These are phyloP conservation scores for Paramecium primaurelia DNA, from an alignment of 73 alveolate genomes.

Conservation along the genomic window DNA sequence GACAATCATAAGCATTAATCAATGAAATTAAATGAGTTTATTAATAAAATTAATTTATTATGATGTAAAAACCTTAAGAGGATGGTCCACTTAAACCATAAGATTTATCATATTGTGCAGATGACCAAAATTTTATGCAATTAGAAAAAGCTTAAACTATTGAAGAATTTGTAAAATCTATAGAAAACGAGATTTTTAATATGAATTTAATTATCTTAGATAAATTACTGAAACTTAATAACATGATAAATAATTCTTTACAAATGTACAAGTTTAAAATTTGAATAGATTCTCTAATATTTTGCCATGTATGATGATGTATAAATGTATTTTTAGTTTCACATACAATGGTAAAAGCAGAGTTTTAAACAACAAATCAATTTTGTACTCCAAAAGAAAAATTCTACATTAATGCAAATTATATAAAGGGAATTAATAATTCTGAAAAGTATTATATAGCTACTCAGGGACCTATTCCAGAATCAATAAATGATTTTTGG, in stretches of 20 bases:
- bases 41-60: neutral
- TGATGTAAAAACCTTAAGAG: conserved; percentile 13
- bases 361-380: neutral
- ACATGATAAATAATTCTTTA: conserved; percentile 48
- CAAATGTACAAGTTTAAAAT: neutral
- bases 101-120: neutral
- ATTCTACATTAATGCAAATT: conserved; percentile 75
- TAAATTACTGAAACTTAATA: conserved; percentile 68
- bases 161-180: neutral
- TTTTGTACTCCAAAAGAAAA: conserved; percentile 15
- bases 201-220: conserved; percentile 65
- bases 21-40: neutral
- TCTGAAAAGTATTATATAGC: neutral
- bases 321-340: neutral
- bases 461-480: neutral
- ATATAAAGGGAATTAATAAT: conserved; percentile 50
- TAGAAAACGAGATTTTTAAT: conserved; percentile 45
- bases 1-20: neutral
- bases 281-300: conserved; percentile 67
- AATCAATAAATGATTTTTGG: neutral
- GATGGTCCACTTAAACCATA: neutral
- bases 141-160: neutral
- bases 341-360: conserved; percentile 65
- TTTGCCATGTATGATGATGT: conserved; percentile 56
- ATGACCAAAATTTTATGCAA: neutral